Base-by-base conservation (phyloP, 2,329 filamentous ascomycete genomes). In the Fusarium succisae region DNA sequence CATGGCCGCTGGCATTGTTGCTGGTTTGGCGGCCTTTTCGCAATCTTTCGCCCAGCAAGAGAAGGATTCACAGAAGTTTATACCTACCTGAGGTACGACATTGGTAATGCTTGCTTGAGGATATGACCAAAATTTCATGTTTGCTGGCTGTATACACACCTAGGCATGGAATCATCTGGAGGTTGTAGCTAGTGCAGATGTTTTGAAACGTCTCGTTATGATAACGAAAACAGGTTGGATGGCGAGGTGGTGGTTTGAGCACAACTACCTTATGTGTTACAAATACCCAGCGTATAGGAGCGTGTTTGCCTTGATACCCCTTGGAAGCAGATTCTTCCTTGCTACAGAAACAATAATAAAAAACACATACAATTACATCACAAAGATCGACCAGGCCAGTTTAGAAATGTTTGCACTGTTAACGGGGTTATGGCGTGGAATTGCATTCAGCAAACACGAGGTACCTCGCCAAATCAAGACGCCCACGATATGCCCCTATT, bases 1-100 rank as follows among this genome's bases (percentile, higher is more conserved):
- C 80, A 94, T 95, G 91, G 88, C 90, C 11, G 85, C 86, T 20
- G 92, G 90, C 5, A 95, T 96, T 72, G 82, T 95, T n/a, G 92
- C 91, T 9, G 93, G 92, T 3, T 87, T 96, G 47, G 93, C 93
- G 2, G 93, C 92, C 13, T 95, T 95, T 78, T 91, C 91, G 1
- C 87, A 95, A 81, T 90, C 90, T 4, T 92, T 91, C 75, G 86
- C 85, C 28, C 86, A 94, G 81, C 92, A 94, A 79, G 85, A 92
- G 81, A 84, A 89, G 59, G 92, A 93, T 77, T 93, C 92, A 3
- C 84, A 93, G 77, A 83, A 89, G 43, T 93, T 94, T 63, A 89
- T 94, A 38, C 86, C 86, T 14, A 88, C 84, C 6, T 83, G 75
- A 47, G 12, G n/a, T 24, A 53, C 32, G n/a, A 32, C 28, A 39